Evolutionary conservation across 441 rosid species (phyloP), one percentile per base, ranked within the genome.

Genomic region (Aleurites moluccanus): DNA sequence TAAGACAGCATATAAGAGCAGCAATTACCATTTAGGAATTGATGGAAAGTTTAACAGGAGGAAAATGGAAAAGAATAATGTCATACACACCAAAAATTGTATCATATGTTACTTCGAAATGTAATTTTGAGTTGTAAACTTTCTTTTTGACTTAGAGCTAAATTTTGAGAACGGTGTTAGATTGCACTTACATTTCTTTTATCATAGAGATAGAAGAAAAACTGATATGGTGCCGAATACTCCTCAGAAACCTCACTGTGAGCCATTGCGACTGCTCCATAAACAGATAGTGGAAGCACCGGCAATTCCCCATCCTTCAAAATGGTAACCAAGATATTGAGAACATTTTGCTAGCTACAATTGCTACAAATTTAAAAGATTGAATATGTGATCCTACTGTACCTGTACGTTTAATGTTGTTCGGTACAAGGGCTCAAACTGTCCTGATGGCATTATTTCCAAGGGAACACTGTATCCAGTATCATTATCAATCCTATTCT

Each of bases 211-310:
- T 91, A 93, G 89, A 93, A 88, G 92, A 95, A 93, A 81, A 91
- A 95, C 60, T 95, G 97, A 83, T 87, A 87, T 1, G 99, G 97
- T 13, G 99, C 88, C n/a, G 98, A 95, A 85, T 89, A 95, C 14
- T 95, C 99, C 10, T 93, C 97, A 6, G 97, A 95, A 71, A 45
- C 87, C 71, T 88, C 93, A 47, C 82, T 93, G 76, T 93, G 99
- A 2, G 97, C 98, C 98, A 95, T 93, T 64, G 99, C 99, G 72
- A 91, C 92, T 66, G 95, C 97, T 83, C 97, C 98, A 53, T 90
- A 93, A 57, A 95, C 97, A 4, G 97, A 91, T 13, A 91, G 83
- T 27, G 98, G 98, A 80, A 95, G 98, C 79, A 93, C 94, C 6
- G 95, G 98, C 81, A 91, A 77, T 80, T 95, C 98, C 6, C 99